phyloP scores from a whole-genome alignment of 2,329 filamentous ascomycete species.

The Cladosporium cucumerinum region DNA sequence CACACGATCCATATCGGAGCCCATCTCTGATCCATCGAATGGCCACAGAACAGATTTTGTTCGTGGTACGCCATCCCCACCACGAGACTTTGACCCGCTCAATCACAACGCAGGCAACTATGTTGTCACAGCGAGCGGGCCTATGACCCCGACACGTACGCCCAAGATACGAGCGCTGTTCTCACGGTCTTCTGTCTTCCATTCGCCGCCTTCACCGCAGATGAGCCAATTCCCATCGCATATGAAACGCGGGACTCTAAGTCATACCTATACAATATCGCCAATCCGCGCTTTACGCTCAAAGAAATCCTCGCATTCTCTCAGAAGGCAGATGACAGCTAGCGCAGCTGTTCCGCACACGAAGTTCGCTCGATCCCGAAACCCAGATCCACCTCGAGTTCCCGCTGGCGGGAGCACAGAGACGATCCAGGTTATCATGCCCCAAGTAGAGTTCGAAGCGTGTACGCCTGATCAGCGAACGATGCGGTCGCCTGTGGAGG shows the following conservation, averaged over 20 bases:
- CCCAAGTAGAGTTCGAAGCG: conserved; percentile 17
- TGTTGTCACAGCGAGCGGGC: conserved; percentile 18
- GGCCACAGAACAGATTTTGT: conserved; percentile 35
- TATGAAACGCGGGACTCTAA: conserved; percentile 33
- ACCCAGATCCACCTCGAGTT: conserved; percentile 16
- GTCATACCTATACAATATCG: conserved; percentile 30
- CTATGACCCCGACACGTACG: conserved; percentile 22
- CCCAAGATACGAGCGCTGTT: conserved; percentile 23
- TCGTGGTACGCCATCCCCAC: conserved; percentile 30
- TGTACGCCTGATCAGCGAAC: conserved; percentile 22
- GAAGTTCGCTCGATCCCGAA: not conserved
- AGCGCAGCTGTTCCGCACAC: conserved; percentile 17
- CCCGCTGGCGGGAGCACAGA: conserved; percentile 35
- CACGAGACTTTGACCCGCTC: conserved; percentile 20
- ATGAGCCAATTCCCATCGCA: conserved; percentile 30
- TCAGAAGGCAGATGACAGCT: conserved; percentile 28
- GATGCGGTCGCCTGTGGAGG: not conserved
- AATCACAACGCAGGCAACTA: not conserved
- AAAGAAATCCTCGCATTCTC: conserved; percentile 33
- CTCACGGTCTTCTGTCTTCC: conserved; percentile 30
- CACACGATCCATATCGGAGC: conserved; percentile 35
- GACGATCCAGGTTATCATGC: conserved; percentile 41
- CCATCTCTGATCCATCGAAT: conserved; percentile 25
- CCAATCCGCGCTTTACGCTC: conserved; percentile 32
- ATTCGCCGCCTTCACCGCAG: conserved; percentile 22